These are phyloP conservation scores for Neolentinus lepideus DNA, from an alignment of 1,284 basidiomycete genomes.

Conservation along the genomic window DNA sequence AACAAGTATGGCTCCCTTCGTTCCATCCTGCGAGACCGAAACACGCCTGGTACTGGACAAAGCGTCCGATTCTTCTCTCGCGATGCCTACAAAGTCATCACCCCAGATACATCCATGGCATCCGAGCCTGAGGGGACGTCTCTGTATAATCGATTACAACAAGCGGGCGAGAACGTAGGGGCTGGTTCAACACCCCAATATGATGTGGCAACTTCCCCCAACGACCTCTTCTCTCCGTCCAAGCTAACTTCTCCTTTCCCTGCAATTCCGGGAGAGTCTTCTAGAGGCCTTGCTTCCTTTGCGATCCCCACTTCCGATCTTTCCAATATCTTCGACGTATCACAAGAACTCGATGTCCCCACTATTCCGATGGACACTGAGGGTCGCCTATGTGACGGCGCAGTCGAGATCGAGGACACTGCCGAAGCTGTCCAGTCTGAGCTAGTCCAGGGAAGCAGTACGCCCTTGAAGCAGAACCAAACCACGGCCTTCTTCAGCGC, in stretches of 20 bases:
- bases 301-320: constrained; percentile 26
- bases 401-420: constrained; percentile 24
- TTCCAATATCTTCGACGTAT: constrained; percentile 46
- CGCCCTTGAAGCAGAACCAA: background rate
- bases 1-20: constrained; percentile 44
- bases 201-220: constrained; percentile 13
- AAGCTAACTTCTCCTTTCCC: constrained; percentile 19
- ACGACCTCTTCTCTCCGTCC: constrained; percentile 23
- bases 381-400: constrained; percentile 34
- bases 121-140: constrained; percentile 26
- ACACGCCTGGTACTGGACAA: constrained; percentile 66
- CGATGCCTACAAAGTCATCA: constrained; percentile 55
- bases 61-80: constrained; percentile 71
- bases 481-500: background rate
- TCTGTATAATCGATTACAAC: constrained; percentile 33
- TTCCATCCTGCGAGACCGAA: constrained; percentile 62
- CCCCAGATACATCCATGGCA: constrained; percentile 50
- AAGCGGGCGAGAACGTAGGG: constrained; percentile 15
- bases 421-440: constrained; percentile 13
- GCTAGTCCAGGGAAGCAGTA: background rate
- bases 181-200: background rate
- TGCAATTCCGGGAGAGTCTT: constrained; percentile 12
- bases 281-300: background rate
- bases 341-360: constrained; percentile 40
- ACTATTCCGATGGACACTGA: constrained; percentile 35